Evolutionary conservation across 2,329 filamentous ascomycete species (phyloP).

Genomic region (Thielaviopsis musarum): DNA sequence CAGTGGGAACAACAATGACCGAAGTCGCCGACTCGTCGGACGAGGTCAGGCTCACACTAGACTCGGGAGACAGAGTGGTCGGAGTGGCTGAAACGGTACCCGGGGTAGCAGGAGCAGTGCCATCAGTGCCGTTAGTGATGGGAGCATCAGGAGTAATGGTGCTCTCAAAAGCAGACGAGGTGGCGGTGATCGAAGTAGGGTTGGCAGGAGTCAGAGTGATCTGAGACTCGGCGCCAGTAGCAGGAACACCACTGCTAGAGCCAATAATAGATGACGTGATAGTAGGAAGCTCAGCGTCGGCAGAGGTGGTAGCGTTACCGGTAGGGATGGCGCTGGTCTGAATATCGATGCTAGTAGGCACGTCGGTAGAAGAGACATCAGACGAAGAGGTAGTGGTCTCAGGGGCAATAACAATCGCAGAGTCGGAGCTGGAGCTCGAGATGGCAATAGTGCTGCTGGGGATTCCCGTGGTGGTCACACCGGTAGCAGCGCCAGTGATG

Average conservation of each 20-base stretch:
- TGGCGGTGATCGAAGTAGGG: conserved; percentile 1
- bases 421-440: background rate
- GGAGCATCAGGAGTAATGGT: conserved; percentile 12
- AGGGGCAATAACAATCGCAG: conserved; percentile 6
- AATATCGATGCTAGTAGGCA: background rate
- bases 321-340: background rate
- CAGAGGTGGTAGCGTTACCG: conserved; percentile 1
- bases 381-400: conserved; percentile 13
- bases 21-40: conserved; percentile 12
- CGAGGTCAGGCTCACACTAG: conserved; percentile 10
- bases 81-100: conserved; percentile 7
- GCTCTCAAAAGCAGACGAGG: conserved; percentile 5
- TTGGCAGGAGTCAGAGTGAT: conserved; percentile 6
- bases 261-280: conserved; percentile 4
- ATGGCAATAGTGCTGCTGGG: background rate
- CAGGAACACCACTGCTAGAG: conserved; percentile 4
- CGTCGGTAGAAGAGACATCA: conserved; percentile 12
- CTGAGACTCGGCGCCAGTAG: conserved; percentile 8
- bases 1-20: conserved; percentile 10
- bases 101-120: conserved; percentile 6
- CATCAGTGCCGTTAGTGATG: conserved; percentile 6
- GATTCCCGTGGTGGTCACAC: conserved; percentile 1
- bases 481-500: conserved; percentile 6
- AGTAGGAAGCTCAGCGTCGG: conserved; percentile 6
- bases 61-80: conserved; percentile 7